Conservation (phyloP, 225 moss, liverwort and hornwort genomes). For the Straminergon stramineum region DNA sequence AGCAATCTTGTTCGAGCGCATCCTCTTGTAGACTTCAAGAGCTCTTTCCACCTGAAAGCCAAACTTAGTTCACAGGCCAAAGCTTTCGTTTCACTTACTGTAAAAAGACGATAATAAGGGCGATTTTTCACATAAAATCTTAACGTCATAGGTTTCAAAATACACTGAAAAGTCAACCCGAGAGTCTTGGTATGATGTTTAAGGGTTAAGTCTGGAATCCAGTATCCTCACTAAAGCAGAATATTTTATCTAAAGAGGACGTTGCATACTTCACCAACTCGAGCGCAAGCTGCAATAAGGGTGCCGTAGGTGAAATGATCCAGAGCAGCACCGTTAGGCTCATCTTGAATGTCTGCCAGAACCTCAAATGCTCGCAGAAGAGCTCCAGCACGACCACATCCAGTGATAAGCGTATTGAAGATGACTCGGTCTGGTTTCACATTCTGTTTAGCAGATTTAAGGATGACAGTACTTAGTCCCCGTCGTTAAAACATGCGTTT, state of each 20-base stretch:
- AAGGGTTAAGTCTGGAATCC: neutral
- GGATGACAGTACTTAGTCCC: neutral
- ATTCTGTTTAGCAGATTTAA: slow-evolving; percentile 25
- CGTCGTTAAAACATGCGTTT: neutral
- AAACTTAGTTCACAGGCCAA: neutral
- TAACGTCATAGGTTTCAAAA: neutral
- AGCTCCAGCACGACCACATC: slow-evolving; percentile 75
- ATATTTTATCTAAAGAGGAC: neutral
- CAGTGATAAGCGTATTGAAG: slow-evolving; percentile 75
- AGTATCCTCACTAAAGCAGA: neutral
- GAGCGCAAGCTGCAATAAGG: slow-evolving; percentile 66
- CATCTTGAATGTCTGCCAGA: slow-evolving; percentile 56
- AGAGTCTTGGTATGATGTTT: neutral
- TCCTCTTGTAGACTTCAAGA: slow-evolving; percentile 66
- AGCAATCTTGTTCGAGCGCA: slow-evolving; percentile 37
- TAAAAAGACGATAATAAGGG: neutral
- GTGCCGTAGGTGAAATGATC: slow-evolving; percentile 72
- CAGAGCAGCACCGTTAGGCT: slow-evolving; percentile 30
- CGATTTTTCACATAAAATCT: neutral
- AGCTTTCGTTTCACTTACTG: neutral
- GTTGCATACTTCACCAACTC: slow-evolving; percentile 54
- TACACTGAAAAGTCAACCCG: too few relatives aligned
- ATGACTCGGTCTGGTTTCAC: slow-evolving; percentile 75
- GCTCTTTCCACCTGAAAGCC: slow-evolving; percentile 55
- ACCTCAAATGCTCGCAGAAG: slow-evolving; percentile 82